Base-by-base conservation (phyloP, 2,329 filamentous ascomycete genomes). In the Simplicillium aogashimaense region DNA sequence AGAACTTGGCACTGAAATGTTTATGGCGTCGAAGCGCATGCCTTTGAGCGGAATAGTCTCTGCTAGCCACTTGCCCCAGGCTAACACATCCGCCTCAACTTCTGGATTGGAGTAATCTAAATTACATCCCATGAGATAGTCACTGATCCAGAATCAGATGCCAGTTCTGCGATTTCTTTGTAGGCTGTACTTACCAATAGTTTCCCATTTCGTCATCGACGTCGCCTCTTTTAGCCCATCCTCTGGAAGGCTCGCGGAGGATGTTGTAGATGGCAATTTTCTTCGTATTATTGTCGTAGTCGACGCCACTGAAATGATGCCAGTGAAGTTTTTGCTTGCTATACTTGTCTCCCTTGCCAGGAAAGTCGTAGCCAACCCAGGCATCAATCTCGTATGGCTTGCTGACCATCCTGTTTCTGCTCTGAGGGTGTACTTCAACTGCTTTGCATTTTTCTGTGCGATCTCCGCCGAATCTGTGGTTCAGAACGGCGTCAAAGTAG, bases 381-480 rank as follows among this genome's bases (percentile, higher is more conserved):
- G 74, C 79, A 41, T 81, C 70, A 41, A 86, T 83, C 53, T 83
- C 72, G 44, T 75, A 74, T 1, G 75, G 67, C 11, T 73, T 67
- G 4, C 68, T 72, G 7, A 74, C 62, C 29, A 74, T 69, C 45
- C 72, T 66, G 28, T 67, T 76, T 14, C 80, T 70, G 52, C 83
- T 72, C 52, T 74, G 55, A 1, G 63, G 56, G 52, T 86, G 72
- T 18, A 86, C 81, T 54, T 81, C 77, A 34, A 82, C 68, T 2
- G 76, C 79, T 43, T 64, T 60, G 41, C 76, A 81, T 39, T 70
- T 70, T 53, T 86, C 81, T 17, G 70, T 77, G 38, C 65, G 69
- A 54, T 86, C 82, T 13, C 79, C 82, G 3, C 74, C 81, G n/a
- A 81, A 81, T 55, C 83, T 84, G 57, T 86, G 82, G 51, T 86